Evolutionary conservation across 208 protist species (phyloP).

Genomic region (Tritrichomonas musculus): DNA sequence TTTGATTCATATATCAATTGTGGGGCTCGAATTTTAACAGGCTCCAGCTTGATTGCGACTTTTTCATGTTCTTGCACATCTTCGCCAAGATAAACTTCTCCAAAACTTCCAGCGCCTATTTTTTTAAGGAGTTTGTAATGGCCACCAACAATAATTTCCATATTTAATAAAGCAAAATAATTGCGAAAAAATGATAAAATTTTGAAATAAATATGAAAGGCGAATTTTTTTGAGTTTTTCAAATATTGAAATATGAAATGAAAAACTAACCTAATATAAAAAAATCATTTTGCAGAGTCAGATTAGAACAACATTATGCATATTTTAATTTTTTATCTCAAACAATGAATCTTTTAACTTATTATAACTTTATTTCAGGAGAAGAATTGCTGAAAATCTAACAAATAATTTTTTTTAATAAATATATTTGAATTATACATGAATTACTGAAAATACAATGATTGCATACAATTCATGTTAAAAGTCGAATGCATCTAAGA

Average conservation of each 20-base stretch:
- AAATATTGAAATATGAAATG: background rate
- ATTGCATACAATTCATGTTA: no score
- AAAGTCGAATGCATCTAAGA: no score
- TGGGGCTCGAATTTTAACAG: conserved; percentile 71
- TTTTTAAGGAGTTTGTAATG: conserved; percentile 61
- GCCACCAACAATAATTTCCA: conserved; percentile 77
- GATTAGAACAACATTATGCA: background rate
- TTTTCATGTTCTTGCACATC: background rate
- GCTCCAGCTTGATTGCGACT: conserved; percentile 44
- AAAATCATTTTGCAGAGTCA: background rate
- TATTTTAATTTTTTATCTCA: background rate
- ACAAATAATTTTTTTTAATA: no score
- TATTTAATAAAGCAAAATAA: background rate
- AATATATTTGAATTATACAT: no score
- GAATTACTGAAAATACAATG: no score
- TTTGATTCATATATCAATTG: conserved; percentile 94
- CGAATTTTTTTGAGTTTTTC: no score
- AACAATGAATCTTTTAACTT: background rate
- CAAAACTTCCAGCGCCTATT: conserved; percentile 28
- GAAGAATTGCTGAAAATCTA: no score
- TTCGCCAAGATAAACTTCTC: conserved; percentile 56
- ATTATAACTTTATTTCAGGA: background rate
- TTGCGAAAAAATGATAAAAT: background rate
- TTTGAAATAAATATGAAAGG: no score
- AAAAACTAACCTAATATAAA: background rate